Evolutionary conservation across 2,329 filamentous ascomycete species (phyloP), one percentile per base, ranked within the genome.

Genomic region (Epichloe festucae): DNA sequence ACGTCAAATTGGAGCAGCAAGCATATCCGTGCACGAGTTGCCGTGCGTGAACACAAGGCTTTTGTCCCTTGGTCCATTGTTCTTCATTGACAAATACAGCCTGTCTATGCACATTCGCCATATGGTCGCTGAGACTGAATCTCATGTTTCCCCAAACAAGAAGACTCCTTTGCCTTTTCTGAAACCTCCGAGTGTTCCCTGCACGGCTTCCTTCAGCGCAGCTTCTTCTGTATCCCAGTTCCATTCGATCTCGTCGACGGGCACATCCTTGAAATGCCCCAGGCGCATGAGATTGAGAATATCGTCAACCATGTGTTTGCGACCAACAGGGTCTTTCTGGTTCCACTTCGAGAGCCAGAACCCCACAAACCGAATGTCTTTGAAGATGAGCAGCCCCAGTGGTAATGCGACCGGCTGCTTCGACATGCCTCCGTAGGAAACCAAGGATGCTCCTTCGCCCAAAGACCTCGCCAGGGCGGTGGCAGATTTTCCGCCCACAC

Each of bases 341-440:
- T 86, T 88, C 91, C 93, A 97, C 54, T 77, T 81, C 63, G 86
- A 93, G 23, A 97, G 82, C 93, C 93, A 98, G 69, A 97, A 98
- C 4, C 93, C 94, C 55, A 87, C 78, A 63, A 96, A 95, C 49
- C 80, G 77, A 49, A 97, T 76, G 60, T 97, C 82, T 68, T 91
- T 93, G 73, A 98, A 98, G 60, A 98, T 98, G 54, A 97, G 73
- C 58, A 94, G 73, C 0, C 86, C 87, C 0, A 90, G 86, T 0
- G 91, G 89, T 55, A 97, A 70, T 6, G 78, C 75, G 27, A 96
- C 77, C 0, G 91, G 90, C 71, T 95, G 84, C 65, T 86, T 87
- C 36, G 87, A 82, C 93, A 98, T 98, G 48, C 87, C 91, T 27
- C 93, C 93, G 64, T 98, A 98, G 4, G 91, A 95, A 23, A 98